Percentiles rank a stretch among this genome's conserved stretches.
phyloP scores from a whole-genome alignment of 78 protist genomes.

The Ministeria vibrans region DNA sequence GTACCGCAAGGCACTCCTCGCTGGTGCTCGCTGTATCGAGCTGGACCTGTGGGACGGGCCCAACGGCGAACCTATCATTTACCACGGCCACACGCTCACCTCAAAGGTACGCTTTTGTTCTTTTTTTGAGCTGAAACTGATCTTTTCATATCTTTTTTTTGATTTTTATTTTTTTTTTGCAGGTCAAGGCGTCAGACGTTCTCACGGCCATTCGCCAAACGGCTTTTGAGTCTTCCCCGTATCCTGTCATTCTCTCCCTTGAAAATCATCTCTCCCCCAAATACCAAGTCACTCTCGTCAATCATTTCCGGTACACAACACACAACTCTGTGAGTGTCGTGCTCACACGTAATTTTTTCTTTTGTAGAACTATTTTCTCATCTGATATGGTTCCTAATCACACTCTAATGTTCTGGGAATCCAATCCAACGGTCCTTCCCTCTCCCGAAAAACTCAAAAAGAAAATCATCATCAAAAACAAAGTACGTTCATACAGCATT shows the following conservation, averaged over 20 bases:
- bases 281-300: neutral
- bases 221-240: constrained; percentile 58
- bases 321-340: neutral
- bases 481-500: neutral
- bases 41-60: constrained; percentile 82
- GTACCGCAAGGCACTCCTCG: constrained; percentile 31
- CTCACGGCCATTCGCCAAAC: constrained; percentile 33
- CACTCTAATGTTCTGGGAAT: neutral
- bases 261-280: constrained; percentile 40
- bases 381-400: too few species aligned
- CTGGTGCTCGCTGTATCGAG: constrained; percentile 70
- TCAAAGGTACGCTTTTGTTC: constrained; percentile 19
- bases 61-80: constrained; percentile 73
- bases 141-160: too few species aligned
- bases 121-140: too few species aligned
- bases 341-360: too few species aligned
- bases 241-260: constrained; percentile 73
- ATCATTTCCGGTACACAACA: too few species aligned
- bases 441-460: neutral
- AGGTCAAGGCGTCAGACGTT: constrained; percentile 56
- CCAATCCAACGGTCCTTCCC: neutral
- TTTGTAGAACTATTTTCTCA: too few species aligned
- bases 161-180: too few species aligned
- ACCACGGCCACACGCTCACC: constrained; percentile 81
- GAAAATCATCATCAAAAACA: constrained; percentile 25